Conservation (phyloP, 2,329 filamentous ascomycete species). For the Fonsecaea multimorphosa region DNA sequence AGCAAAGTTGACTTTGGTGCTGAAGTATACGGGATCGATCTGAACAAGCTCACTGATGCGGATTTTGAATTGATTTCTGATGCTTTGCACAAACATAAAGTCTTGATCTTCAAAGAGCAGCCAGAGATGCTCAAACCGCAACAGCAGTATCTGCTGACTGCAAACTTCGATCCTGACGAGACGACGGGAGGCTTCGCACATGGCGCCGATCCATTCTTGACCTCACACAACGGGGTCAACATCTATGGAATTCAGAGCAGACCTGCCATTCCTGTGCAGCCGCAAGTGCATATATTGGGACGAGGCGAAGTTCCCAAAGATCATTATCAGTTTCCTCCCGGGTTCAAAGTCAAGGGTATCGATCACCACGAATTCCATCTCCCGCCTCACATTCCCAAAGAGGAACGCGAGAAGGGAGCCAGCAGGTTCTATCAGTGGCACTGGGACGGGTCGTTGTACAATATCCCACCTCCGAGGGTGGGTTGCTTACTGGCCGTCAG, state of each 20-base stretch:
- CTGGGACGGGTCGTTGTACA: slow-evolving; percentile 46
- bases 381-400: slow-evolving; percentile 47
- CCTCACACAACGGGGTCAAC: slow-evolving; percentile 44
- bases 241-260: slow-evolving; percentile 46
- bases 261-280: slow-evolving; percentile 47
- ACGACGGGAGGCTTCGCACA: slow-evolving; percentile 49
- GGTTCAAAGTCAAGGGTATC: slow-evolving; percentile 49
- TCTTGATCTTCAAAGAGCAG: slow-evolving; percentile 49
- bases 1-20: slow-evolving; percentile 48
- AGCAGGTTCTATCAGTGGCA: slow-evolving; percentile 49
- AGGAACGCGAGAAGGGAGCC: slow-evolving; percentile 45
- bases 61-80: slow-evolving; percentile 46
- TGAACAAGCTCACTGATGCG: slow-evolving; percentile 46
- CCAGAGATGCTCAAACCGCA: slow-evolving; percentile 46
- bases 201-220: slow-evolving; percentile 46
- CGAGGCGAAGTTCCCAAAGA: slow-evolving; percentile 45
- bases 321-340: slow-evolving; percentile 48
- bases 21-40: slow-evolving; percentile 46
- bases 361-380: slow-evolving; percentile 48
- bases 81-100: slow-evolving; percentile 46
- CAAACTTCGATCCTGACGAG: slow-evolving; percentile 46
- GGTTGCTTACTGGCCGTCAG: slow-evolving; percentile 47
- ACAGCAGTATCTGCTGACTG: slow-evolving; percentile 47
- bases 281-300: slow-evolving; percentile 49
- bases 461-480: slow-evolving; percentile 46